phyloP scores from a whole-genome alignment of 2,329 filamentous ascomycete species.

The Plectosphaerella cucumerina region DNA sequence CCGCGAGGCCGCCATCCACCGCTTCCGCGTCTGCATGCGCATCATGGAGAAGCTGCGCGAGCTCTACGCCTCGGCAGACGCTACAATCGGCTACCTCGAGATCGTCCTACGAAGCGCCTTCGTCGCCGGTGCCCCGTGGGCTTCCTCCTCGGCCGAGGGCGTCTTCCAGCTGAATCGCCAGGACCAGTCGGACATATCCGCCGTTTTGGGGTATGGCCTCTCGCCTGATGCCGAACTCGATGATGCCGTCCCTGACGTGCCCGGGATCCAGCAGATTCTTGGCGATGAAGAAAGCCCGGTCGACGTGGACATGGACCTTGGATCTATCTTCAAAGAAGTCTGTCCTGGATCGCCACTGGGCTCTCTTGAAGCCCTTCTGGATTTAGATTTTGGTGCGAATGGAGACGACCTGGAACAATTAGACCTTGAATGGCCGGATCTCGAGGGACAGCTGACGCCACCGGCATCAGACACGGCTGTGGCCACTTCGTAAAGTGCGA shows the following conservation, averaged over 20 bases:
- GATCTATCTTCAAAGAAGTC: background rate
- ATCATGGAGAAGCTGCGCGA: background rate
- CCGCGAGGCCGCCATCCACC: background rate
- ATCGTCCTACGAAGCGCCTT: background rate
- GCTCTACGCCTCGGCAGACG: background rate
- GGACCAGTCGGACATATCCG: background rate
- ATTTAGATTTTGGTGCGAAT: background rate
- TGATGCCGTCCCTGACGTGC: background rate
- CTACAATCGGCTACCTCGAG: background rate
- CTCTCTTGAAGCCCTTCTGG: background rate
- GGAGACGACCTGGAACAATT: background rate
- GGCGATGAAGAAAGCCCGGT: background rate
- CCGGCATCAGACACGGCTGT: no score
- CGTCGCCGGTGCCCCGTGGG: background rate
- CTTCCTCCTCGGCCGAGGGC: background rate
- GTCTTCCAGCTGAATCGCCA: background rate
- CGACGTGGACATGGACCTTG: background rate
- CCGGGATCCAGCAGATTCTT: background rate
- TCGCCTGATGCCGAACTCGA: background rate
- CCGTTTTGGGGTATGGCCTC: background rate
- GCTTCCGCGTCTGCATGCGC: background rate
- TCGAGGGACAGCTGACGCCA: background rate
- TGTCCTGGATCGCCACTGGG: background rate
- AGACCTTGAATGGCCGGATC: background rate
- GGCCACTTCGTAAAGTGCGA: no score